A percentile compares a stretch with the other conserved stretches of the same genome.
These are phyloP conservation scores for Sphaceloma murrayae DNA, from an alignment of 2,329 filamentous ascomycete genomes.

Conservation along the genomic window DNA sequence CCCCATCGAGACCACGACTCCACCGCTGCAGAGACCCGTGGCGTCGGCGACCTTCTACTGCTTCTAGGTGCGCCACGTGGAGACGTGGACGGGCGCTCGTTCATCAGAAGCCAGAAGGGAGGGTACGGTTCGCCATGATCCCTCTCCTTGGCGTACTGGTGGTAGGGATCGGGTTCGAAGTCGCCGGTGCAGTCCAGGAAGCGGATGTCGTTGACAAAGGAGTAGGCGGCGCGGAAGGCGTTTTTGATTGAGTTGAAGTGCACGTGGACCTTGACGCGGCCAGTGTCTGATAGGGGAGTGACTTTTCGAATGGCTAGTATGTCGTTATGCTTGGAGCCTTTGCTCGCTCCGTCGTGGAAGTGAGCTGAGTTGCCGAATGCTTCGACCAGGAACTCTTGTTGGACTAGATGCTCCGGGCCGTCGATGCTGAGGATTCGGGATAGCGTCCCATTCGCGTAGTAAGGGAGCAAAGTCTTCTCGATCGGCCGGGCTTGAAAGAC, in stretches of 20 bases:
- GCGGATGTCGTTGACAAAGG: not conserved
- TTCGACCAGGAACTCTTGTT: not conserved
- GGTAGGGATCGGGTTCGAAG: conserved; percentile 4
- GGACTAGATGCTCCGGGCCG: not conserved
- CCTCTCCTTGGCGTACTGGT: not conserved
- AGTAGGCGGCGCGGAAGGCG: not conserved
- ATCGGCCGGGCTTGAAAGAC: no score
- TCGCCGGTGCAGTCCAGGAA: not conserved
- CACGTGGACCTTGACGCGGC: not conserved
- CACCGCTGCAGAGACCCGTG: no score
- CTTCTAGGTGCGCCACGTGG: not conserved
- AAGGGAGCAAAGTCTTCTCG: no score
- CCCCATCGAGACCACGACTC: no score
- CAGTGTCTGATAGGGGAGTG: not conserved
- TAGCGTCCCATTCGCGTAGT: not conserved
- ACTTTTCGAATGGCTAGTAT: conserved; percentile 13
- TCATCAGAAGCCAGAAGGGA: not conserved
- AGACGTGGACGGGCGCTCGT: not conserved
- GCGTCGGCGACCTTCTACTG: no score
- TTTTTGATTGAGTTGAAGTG: conserved; percentile 14
- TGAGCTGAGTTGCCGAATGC: not conserved
- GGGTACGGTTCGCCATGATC: not conserved
- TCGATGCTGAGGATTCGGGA: conserved; percentile 4
- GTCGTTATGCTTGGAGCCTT: not conserved
- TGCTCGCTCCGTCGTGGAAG: no score